A percentile compares a stretch with the other conserved stretches of the same genome.
phyloP scores from a whole-genome alignment of 2,329 filamentous ascomycete species.

The Xylaria sp. region DNA sequence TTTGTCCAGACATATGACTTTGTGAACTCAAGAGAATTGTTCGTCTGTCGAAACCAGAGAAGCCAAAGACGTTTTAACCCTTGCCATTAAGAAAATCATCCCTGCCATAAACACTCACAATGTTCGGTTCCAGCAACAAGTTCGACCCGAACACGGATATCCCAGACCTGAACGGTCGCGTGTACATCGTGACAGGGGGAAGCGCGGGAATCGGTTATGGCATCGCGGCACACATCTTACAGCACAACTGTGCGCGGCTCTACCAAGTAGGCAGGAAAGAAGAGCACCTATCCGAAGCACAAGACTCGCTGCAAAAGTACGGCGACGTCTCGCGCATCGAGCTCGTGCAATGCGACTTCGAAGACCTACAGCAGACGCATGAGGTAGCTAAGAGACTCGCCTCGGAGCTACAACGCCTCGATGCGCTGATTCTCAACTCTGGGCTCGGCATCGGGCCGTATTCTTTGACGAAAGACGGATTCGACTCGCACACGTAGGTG shows the following conservation, averaged over 20 bases:
- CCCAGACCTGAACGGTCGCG: constrained; percentile 44
- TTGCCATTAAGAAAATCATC: neutral
- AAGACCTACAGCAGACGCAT: constrained; percentile 58
- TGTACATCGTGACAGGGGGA: constrained; percentile 61
- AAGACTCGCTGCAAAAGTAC: constrained; percentile 55
- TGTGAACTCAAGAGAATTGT: neutral
- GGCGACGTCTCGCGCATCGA: constrained; percentile 59
- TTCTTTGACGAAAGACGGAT: constrained; percentile 60
- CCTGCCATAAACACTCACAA: no score
- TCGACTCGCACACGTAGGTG: constrained; percentile 52
- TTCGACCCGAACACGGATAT: constrained; percentile 44
- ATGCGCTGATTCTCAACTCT: constrained; percentile 61
- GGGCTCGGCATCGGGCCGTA: constrained; percentile 62
- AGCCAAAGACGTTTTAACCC: neutral
- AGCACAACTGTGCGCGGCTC: constrained; percentile 59
- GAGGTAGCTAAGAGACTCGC: constrained; percentile 57
- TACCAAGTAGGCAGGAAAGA: constrained; percentile 62
- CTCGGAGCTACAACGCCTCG: constrained; percentile 55
- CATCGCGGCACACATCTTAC: constrained; percentile 63
- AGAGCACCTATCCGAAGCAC: constrained; percentile 58
- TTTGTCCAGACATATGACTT: neutral
- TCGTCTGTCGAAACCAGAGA: no score
- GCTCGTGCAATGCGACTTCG: constrained; percentile 59
- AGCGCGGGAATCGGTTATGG: constrained; percentile 63
- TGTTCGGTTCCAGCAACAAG: constrained; percentile 39